These are phyloP conservation scores for Haberlea rhodopensis DNA, from an alignment of 257 asterid genomes.

Conservation along the genomic window DNA sequence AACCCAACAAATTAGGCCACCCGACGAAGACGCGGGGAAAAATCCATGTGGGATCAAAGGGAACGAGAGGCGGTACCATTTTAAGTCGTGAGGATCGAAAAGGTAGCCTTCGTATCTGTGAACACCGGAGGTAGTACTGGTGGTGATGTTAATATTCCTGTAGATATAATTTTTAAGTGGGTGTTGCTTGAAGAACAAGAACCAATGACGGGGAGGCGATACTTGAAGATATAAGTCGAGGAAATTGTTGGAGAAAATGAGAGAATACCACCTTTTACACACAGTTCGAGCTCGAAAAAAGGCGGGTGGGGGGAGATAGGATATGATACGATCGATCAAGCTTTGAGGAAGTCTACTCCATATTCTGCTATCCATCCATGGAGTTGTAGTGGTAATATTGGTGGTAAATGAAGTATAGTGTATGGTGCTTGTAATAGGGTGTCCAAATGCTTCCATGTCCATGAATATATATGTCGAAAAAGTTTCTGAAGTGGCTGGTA, in stretches of 20 bases:
- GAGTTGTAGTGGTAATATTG: constrained; percentile 11
- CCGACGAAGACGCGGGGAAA: constrained; percentile 69
- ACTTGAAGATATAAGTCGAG: constrained; percentile 62
- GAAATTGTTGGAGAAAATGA: constrained; percentile 61
- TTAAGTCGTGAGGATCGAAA: constrained; percentile 56
- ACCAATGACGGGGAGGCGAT: constrained; percentile 61
- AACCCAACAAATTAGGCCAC: constrained; percentile 74
- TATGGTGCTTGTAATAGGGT: not conserved
- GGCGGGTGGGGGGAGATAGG: constrained; percentile 83
- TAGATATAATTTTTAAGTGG: constrained; percentile 44
- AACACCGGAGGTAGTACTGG: not conserved
- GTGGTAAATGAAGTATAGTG: constrained; percentile 11
- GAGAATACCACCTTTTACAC: constrained; percentile 81
- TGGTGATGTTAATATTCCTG: constrained; percentile 20
- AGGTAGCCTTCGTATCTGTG: constrained; percentile 53
- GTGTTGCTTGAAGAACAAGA: constrained; percentile 72
- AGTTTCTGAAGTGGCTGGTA: too few species aligned
- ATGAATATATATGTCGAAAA: too few species aligned
- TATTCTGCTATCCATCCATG: constrained; percentile 75
- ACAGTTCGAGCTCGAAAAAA: constrained; percentile 77
- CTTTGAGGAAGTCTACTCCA: constrained; percentile 84
- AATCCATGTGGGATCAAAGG: constrained; percentile 70
- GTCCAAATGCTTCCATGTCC: not conserved
- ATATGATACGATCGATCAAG: constrained; percentile 63
- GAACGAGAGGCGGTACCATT: constrained; percentile 62